Conservation (phyloP, 805 yeast species). For the Saccharomycopsis sp. region DNA sequence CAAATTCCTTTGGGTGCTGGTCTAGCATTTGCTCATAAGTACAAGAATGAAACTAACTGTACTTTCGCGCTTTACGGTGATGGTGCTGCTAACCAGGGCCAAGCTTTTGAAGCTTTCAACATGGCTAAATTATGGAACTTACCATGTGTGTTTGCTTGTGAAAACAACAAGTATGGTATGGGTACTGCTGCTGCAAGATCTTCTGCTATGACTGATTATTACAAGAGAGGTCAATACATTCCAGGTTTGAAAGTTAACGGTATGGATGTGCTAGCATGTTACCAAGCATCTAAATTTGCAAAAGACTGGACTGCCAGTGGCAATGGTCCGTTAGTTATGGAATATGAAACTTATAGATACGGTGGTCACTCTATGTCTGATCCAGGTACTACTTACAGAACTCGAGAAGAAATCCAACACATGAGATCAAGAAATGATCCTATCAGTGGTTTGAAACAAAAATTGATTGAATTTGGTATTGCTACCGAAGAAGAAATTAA, state of each 20-base stretch:
- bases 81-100: slow-evolving; percentile 99
- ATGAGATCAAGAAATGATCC: slow-evolving; percentile 99
- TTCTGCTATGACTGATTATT: slow-evolving; percentile 92
- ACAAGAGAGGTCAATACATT: slow-evolving; percentile 98
- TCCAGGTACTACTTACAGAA: slow-evolving; percentile 99
- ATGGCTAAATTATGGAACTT: slow-evolving; percentile 99
- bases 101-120: slow-evolving; percentile 94
- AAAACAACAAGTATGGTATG: slow-evolving; percentile 99
- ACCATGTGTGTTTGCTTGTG: slow-evolving; percentile 93
- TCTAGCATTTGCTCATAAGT: slow-evolving; percentile 96
- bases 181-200: slow-evolving; percentile 98
- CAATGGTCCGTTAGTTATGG: slow-evolving; percentile 93
- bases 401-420: slow-evolving; percentile 99
- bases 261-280: slow-evolving; percentile 94
- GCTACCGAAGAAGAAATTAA: slow-evolving; percentile 95
- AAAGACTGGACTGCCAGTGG: slow-evolving; percentile 92
- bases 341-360: slow-evolving; percentile 97
- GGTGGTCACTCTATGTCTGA: slow-evolving; percentile 99
- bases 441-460: slow-evolving; percentile 90
- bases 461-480: slow-evolving; percentile 70
- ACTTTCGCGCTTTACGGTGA: slow-evolving; percentile 93
- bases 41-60: slow-evolving; percentile 72
- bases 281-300: slow-evolving; percentile 94
- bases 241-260: slow-evolving; percentile 98
- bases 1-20: slow-evolving; percentile 99